Base-by-base conservation (phyloP, 768 basidiomycete genomes). In the Dioszegia crocea region DNA sequence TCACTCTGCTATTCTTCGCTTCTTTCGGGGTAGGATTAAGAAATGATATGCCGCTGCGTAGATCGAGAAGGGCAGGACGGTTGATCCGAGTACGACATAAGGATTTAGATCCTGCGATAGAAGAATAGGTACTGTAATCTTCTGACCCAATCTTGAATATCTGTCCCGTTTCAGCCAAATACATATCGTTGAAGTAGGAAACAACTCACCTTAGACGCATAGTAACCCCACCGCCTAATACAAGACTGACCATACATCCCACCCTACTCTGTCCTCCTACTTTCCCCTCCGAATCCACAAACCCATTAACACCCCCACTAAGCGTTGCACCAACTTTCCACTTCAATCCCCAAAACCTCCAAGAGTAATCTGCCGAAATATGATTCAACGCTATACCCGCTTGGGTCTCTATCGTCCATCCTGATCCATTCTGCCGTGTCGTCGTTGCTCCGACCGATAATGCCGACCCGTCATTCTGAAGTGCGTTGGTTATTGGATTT, bases 131-230 rank as follows among this genome's bases (percentile, higher is more conserved):
- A 77, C 36, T 4, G 67, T 60, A 29, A 78, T 60, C 16, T 65
- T 61, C 52, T 80, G 80, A 1, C 80, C 80, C 1, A 80, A 67
- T 14, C 79, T 70, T 43, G 61, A 66, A 52, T 78, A 65, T 10
- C 79, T 77, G 53, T 16, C 17, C 12, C 14, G 14, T 33, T 33
- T 53, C 27, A 59, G 26, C 47, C 3, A 29, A 12, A 3, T 3
- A n/a, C n/a, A 33, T n/a, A n/a, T 31, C 26, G 1, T 11, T 26
- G 10, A 30, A 33, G 33, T 38, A 17, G 17, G 31, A 23, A 6
- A 36, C 5, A 14, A 61, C 73, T 60, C 51, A 72, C 73, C 63
- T 66, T 14, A 74, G 30, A 14, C 68, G 64, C 64, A 77, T 60
- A 2, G 70, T 74, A 16, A 77, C 60, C 2, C 75, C 75, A n/a